Evolutionary conservation across 495 filamentous ascomycete species (phyloP).

Genomic region (Penicillium lagena): DNA sequence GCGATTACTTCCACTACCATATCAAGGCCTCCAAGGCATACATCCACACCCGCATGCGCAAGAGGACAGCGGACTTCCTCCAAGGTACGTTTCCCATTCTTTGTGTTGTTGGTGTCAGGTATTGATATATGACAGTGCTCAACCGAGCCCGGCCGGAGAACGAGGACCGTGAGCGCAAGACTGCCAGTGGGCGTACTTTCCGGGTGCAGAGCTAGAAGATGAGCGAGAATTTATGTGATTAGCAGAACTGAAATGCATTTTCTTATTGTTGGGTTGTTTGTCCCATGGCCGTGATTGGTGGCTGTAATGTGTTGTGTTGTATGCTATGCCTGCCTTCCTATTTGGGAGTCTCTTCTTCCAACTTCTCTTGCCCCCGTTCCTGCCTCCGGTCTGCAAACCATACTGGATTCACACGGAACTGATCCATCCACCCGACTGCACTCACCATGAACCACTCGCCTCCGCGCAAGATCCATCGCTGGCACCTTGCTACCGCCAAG

Average conservation of each 20-base stretch:
- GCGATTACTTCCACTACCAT: conserved; percentile 99
- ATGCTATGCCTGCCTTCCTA: neutral
- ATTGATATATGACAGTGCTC: conserved; percentile 54
- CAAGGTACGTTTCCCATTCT: conserved; percentile 56
- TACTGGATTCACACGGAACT: neutral
- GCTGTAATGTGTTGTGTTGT: too few relatives aligned
- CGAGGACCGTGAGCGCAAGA: conserved; percentile 98
- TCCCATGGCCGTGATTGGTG: too few relatives aligned
- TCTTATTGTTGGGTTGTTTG: too few relatives aligned
- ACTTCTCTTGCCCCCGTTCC: neutral
- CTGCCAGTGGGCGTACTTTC: conserved; percentile 93
- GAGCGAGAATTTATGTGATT: conserved; percentile 8
- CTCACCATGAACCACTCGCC: neutral
- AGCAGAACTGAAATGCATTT: too few relatives aligned
- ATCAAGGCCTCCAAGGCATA: conserved; percentile 99
- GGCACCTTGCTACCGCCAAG: conserved; percentile 9
- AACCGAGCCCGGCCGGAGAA: conserved; percentile 87
- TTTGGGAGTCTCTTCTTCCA: neutral
- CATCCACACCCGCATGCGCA: conserved; percentile 96
- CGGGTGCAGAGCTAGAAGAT: conserved; percentile 54
- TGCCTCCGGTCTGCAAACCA: too few relatives aligned
- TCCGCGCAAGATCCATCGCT: conserved; percentile 9
- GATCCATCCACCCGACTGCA: neutral
- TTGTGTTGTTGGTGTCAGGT: neutral
- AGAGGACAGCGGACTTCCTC: conserved; percentile 94